Evolutionary conservation across 352 stramenopile genomes (phyloP), one percentile per base, ranked within the genome.

Genomic region (Globisporangium paddicum): DNA sequence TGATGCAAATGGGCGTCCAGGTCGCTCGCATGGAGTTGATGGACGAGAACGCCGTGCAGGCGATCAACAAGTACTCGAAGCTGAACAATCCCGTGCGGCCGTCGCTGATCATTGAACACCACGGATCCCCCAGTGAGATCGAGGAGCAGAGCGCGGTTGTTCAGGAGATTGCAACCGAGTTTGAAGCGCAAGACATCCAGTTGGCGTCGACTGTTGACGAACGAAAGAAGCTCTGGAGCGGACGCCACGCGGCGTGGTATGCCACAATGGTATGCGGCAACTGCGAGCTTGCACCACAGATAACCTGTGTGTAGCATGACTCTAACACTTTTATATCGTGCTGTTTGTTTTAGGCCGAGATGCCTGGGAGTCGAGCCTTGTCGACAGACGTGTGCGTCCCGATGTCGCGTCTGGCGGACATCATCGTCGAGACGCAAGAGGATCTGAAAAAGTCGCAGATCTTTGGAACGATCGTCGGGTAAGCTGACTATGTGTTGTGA

Each of bases 371-470:
- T 60, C 75, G 80, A 5, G 93, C 76, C 25, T 70, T 97, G 14
- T 85, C 96, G 10, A 99, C 97, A 25, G 96, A 99, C 78, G 96
- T 98, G 5, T 98, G 94, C 55, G 97, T 99, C 5, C 96, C 97
- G n/a, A 79, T 99, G 32, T 93, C 81, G 16, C 84, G 91, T 40
- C 84, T 99, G 47, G 83, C 96, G 8, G 80, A 97, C 55, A 69
- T 98, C 19, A 97, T 99, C 35, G 79, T 90, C 13, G 89, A 94
- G 63, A 98, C 93, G 18, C 91, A 97, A 57, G 59, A 75, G 26
- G 93, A 99, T 55, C 71, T 99, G 21, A 80, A 90, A 53, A 72
- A 90, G 48, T 86, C 85, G 8, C 79, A 75, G 8, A 68, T 99
- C 11, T 87, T 98, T 45, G 94, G 93, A 37, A 93, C 89, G 28